These are phyloP conservation scores for Coemansia sp. DNA, from an alignment of 192 early-diverging fungal genomes.

Conservation along the genomic window DNA sequence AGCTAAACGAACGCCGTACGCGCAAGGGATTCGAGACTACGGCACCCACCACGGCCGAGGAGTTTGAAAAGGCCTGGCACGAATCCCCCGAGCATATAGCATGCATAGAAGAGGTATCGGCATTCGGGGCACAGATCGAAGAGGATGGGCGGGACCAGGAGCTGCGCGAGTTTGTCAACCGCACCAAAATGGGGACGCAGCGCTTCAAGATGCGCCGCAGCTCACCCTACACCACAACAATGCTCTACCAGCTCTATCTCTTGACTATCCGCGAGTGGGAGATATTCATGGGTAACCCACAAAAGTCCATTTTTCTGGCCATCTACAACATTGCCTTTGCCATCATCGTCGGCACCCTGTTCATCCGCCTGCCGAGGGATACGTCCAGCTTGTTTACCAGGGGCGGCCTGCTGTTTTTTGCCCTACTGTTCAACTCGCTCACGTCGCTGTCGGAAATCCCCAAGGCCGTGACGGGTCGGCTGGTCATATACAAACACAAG, in stretches of 20 bases:
- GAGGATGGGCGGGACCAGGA: conserved; percentile 26
- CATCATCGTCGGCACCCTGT: conserved; percentile 66
- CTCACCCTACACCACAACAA: conserved; percentile 60
- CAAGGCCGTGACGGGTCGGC: conserved; percentile 63
- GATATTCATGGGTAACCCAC: conserved; percentile 52
- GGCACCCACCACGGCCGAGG: conserved; percentile 53
- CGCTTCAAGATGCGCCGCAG: conserved; percentile 44
- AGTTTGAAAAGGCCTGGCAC: conserved; percentile 57
- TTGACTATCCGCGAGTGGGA: conserved; percentile 59
- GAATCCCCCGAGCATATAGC: conserved; percentile 37
- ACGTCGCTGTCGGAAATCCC: conserved; percentile 65
- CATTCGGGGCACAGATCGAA: conserved; percentile 43
- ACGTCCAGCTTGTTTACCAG: conserved; percentile 52
- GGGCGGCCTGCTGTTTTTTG: conserved; percentile 48
- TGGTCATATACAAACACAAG: conserved; percentile 74
- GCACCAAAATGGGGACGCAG: conserved; percentile 49
- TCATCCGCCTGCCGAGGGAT: conserved; percentile 54
- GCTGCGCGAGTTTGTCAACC: conserved; percentile 49
- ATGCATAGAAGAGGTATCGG: conserved; percentile 35
- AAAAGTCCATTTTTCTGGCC: conserved; percentile 49
- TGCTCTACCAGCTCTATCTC: conserved; percentile 56
- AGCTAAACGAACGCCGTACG: conserved; percentile 53
- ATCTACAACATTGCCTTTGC: conserved; percentile 62
- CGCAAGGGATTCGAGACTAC: conserved; percentile 50
- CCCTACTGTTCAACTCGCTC: conserved; percentile 62